Base-by-base conservation (phyloP, 2,329 filamentous ascomycete genomes). In the Cytospora schulzeri region DNA sequence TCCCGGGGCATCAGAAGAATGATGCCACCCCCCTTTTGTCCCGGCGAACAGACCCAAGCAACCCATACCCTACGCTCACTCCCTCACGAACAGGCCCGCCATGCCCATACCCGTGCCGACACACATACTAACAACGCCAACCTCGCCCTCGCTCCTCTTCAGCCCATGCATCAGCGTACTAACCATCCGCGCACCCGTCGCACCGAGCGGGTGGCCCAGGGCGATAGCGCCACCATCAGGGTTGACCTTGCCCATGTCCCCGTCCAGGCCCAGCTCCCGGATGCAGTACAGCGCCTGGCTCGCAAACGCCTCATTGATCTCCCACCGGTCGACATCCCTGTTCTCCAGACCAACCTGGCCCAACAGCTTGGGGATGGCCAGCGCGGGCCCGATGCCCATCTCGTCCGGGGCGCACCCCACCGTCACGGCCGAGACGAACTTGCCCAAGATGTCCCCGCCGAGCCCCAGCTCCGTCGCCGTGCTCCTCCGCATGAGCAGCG, bases 161-260 rank as follows among this genome's bases (percentile, higher is more conserved):
- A 77, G 85, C 74, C 79, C 96, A 74, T 80, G 85, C 71, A 83
- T 70, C 69, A 94, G 76, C 58, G 91, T 94, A 56, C 87, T 87
- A 71, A 93, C 78, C 84, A 96, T 90, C 69, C 93, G 83, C 33
- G 91, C 92, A 38, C 92, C 92, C 6, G 93, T 97, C 35, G 93
- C 93, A 55, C 94, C 93, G 1, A 97, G 83, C 7, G 93, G 93
- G 76, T 97, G 94, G 1, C 94, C 94, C 28, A 97, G 79, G n/a
- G 94, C 93, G 76, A 97, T 97, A 2, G 93, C 94, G 35, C 94
- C 93, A 66, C 94, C 94, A 71, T 96, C 93, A 0, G 92, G 92
- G 78, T 98, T 98, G 22, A 97, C 90, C 77, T 85, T 89, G 70
- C 88, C 83, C 79, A 81, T 87, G 69, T 72, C 85, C 71, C 78